Conservation (phyloP, 2,329 filamentous ascomycete species). For the Metarhizium robertsii region DNA sequence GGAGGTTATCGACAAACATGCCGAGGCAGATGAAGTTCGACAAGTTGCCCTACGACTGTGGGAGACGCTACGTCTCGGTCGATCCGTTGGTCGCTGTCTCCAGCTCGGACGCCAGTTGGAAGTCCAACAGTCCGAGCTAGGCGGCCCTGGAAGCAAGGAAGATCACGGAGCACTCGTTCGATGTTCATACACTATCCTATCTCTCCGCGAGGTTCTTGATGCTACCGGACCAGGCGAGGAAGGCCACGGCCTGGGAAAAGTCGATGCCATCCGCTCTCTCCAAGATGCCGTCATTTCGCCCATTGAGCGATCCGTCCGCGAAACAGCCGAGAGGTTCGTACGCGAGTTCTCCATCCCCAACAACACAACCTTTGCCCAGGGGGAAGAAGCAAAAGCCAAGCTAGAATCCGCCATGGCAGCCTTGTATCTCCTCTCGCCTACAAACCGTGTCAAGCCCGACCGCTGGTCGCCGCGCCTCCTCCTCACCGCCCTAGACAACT, state of each 20-base stretch:
- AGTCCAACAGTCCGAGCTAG: slow-evolving; percentile 64
- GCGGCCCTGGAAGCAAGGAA: slow-evolving; percentile 42
- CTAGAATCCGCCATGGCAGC: slow-evolving; percentile 66
- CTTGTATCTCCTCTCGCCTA: slow-evolving; percentile 74
- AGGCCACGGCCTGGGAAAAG: slow-evolving; percentile 63
- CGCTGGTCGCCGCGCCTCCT: slow-evolving; percentile 61
- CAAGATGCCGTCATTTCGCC: slow-evolving; percentile 61
- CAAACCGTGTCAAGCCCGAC: slow-evolving; percentile 40
- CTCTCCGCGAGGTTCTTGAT: slow-evolving; percentile 62
- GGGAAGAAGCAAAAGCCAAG: slow-evolving; percentile 65
- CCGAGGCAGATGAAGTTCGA: slow-evolving; percentile 74
- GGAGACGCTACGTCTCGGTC: slow-evolving; percentile 67
- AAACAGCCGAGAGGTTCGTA: slow-evolving; percentile 67
- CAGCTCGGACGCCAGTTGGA: slow-evolving; percentile 80
- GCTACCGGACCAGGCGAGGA: slow-evolving; percentile 62
- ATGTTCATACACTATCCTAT: slow-evolving; percentile 70
- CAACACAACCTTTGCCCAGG: slow-evolving; percentile 50
- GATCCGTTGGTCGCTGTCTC: slow-evolving; percentile 69
- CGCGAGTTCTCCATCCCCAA: slow-evolving; percentile 68
- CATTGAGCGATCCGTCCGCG: slow-evolving; percentile 63
- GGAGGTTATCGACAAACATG: slow-evolving; percentile 79
- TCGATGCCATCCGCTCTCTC: slow-evolving; percentile 64
- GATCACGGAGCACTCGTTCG: slow-evolving; percentile 74
- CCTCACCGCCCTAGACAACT: slow-evolving; percentile 67
- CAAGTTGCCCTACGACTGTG: slow-evolving; percentile 69